Conservation (phyloP, 1,284 basidiomycete genomes). For the Cerrena zonata region DNA sequence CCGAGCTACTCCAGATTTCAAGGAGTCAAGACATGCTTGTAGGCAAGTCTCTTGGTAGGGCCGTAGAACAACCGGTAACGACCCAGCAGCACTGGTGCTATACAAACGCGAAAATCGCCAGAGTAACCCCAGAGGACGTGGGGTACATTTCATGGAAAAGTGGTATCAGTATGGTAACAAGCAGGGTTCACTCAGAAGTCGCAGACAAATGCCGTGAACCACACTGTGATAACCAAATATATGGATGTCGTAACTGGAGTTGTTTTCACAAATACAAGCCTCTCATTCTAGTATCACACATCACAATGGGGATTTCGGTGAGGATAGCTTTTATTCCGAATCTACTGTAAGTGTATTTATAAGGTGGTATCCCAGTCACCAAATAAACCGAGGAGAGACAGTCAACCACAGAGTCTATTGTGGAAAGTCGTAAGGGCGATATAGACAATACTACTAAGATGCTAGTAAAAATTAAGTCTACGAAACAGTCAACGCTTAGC, state of each 20-base stretch:
- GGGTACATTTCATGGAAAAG: slow-evolving; percentile 9
- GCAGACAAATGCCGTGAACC: too few relatives aligned
- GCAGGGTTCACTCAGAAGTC: too few relatives aligned
- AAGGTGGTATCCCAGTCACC: slow-evolving; percentile 18
- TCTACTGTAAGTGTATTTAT: slow-evolving; percentile 18
- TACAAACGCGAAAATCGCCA: slow-evolving; percentile 12
- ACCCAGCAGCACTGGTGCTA: slow-evolving; percentile 6
- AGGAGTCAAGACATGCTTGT: slow-evolving; percentile 69
- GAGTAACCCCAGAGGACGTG: background rate
- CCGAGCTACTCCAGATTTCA: slow-evolving; percentile 58
- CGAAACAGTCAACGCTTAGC: slow-evolving; percentile 29
- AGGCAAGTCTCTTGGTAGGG: slow-evolving; percentile 91
- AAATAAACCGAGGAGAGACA: slow-evolving; percentile 23
- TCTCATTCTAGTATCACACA: too few relatives aligned
- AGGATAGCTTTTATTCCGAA: slow-evolving; percentile 18
- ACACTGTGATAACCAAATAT: too few relatives aligned
- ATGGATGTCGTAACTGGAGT: too few relatives aligned
- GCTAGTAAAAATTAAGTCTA: slow-evolving; percentile 27
- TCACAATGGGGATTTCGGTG: too few relatives aligned
- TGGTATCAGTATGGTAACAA: too few relatives aligned
- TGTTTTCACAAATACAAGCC: too few relatives aligned
- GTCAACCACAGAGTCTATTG: slow-evolving; percentile 32
- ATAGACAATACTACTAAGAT: slow-evolving; percentile 30
- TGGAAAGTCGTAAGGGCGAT: slow-evolving; percentile 27
- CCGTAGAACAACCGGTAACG: slow-evolving; percentile 53